These are phyloP conservation scores for Saccharum hybrid DNA, from an alignment of 202 grass and related monocot genomes.

Conservation along the genomic window DNA sequence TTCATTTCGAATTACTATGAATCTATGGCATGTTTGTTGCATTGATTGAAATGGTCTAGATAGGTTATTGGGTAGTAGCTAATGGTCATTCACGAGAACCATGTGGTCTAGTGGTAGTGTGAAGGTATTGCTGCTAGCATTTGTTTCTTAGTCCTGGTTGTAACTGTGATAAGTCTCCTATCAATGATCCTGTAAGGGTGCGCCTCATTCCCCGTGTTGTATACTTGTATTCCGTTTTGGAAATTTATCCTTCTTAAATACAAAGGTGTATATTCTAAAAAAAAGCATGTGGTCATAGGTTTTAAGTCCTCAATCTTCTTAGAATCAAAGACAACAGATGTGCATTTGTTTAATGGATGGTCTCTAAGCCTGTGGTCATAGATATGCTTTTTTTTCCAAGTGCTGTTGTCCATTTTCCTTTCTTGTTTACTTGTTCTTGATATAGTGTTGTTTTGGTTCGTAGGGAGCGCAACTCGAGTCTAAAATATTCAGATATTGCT, in stretches of 20 bases:
- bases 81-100: too few species aligned
- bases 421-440: background rate
- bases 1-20: background rate
- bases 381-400: background rate
- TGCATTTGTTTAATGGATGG: background rate
- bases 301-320: background rate
- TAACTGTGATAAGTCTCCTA: background rate
- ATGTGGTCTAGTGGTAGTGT: background rate
- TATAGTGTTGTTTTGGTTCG: conserved; percentile 23
- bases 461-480: background rate
- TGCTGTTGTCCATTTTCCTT: conserved; percentile 14
- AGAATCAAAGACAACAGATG: background rate
- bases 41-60: background rate
- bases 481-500: conserved; percentile 31
- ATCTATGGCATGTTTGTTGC: background rate
- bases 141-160: background rate
- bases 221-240: background rate
- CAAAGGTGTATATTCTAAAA: background rate
- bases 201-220: background rate
- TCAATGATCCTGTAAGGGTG: background rate
- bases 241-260: background rate
- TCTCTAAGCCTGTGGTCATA: background rate
- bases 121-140: background rate
- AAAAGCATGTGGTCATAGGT: background rate
- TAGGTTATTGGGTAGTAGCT: background rate